Percentiles rank a stretch among this genome's conserved stretches.
Conservation (phyloP, 805 yeast genomes). For the Wickerhamiella hasegawae region DNA sequence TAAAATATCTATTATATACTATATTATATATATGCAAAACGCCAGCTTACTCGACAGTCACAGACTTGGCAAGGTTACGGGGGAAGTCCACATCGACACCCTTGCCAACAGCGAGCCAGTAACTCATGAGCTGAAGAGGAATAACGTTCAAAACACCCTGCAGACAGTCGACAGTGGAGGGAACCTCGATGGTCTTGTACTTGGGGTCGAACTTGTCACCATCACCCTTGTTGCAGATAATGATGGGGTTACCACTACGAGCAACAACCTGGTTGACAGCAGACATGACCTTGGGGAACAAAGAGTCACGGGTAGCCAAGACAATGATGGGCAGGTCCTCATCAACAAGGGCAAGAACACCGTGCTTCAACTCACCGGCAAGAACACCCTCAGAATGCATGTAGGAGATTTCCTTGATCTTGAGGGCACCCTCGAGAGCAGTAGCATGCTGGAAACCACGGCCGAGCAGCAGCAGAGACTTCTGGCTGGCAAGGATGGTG, state of each 20-base stretch:
- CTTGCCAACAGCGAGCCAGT: constrained; percentile 89
- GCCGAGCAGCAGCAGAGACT: constrained; percentile 79
- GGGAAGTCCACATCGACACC: constrained; percentile 98
- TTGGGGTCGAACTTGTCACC: constrained; percentile 25
- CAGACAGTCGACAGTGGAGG: constrained; percentile 89
- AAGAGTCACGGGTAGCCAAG: constrained; percentile 88
- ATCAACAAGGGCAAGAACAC: constrained; percentile 93
- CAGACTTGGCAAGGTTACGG: constrained; percentile 94
- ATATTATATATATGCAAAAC: no score
- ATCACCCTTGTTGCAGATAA: constrained; percentile 76
- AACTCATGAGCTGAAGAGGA: constrained; percentile 89
- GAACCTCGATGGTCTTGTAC: constrained; percentile 60
- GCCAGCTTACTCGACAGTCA: constrained; percentile 66
- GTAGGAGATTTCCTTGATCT: constrained; percentile 94
- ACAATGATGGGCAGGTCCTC: constrained; percentile 87
- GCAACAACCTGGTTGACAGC: constrained; percentile 95
- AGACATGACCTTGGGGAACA: constrained; percentile 89
- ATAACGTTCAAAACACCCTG: constrained; percentile 91
- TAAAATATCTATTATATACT: background rate
- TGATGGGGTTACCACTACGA: constrained; percentile 91
- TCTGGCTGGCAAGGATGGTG: constrained; percentile 56
- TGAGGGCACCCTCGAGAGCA: constrained; percentile 95
- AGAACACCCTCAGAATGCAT: constrained; percentile 99
- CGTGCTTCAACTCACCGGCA: constrained; percentile 98
- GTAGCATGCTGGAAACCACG: constrained; percentile 97